A percentile compares a stretch with the other conserved stretches of the same genome.
These are phyloP conservation scores for Thielaviopsis punctulata DNA, from an alignment of 2,329 filamentous ascomycete genomes.

Conservation along the genomic window DNA sequence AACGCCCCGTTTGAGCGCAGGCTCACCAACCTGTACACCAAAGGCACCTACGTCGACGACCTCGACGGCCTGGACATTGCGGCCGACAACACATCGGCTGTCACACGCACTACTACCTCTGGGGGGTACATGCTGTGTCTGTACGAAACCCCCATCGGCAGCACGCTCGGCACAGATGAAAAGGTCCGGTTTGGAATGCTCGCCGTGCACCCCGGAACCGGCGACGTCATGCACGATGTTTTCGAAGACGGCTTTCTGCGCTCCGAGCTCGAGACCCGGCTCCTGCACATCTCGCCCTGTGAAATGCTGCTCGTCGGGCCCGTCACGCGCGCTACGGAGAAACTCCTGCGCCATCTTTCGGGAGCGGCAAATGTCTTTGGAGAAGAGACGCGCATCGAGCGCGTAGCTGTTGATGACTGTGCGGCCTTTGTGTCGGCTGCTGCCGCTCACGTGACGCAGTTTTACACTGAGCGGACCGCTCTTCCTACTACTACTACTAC, in stretches of 20 bases:
- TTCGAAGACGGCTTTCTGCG: constrained; percentile 98
- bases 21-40: constrained; percentile 92
- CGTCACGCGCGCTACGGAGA: constrained; percentile 78
- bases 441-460: constrained; percentile 78
- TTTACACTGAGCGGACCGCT: constrained; percentile 84
- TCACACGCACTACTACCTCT: no score
- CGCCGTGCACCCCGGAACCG: constrained; percentile 87
- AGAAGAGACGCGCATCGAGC: constrained; percentile 73
- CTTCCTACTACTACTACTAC: no score
- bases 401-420: constrained; percentile 26
- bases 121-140: constrained; percentile 91
- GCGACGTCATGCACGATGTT: constrained; percentile 86
- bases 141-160: constrained; percentile 64
- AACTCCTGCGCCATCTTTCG: constrained; percentile 76
- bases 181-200: constrained; percentile 83
- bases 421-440: constrained; percentile 12
- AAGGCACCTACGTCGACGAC: constrained; percentile 94
- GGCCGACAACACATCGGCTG: constrained; percentile 38
- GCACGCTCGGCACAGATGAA: constrained; percentile 70
- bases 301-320: constrained; percentile 89
- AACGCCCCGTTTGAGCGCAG: constrained; percentile 85
- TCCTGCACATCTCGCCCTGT: constrained; percentile 88
- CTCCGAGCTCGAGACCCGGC: constrained; percentile 84
- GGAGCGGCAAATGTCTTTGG: constrained; percentile 85
- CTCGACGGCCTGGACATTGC: constrained; percentile 55